Evolutionary conservation across 257 asterid genomes (phyloP), one percentile per base, ranked within the genome.

Genomic region (Solanum rostratum): DNA sequence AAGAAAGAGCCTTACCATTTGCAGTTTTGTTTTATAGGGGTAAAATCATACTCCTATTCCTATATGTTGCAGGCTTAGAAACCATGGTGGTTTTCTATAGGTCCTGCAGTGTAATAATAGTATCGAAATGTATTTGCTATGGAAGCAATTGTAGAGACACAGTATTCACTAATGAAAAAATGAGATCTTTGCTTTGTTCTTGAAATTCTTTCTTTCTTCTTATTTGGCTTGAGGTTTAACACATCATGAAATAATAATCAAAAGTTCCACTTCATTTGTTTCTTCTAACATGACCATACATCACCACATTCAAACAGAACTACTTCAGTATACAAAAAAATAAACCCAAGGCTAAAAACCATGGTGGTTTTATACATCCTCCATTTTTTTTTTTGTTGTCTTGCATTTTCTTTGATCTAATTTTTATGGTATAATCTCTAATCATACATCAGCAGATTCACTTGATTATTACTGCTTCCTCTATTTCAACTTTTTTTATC

Each of bases 21-120:
- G 81, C 84, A 80, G 86, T 85, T 85, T 86, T 71, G 89, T 27
- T 71, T 54, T 65, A 54, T 7, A 15, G 82, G 82, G 84, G 70
- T 84, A 78, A 45, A 74, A 46, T 73, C 39, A 22, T 41, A 33
- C 33, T 20, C 53, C 11, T 57, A 81, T 7, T 15, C 45, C 43
- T 74, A 70, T 71, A n/a, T 57, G 54, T 84, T 45, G 65, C 54
- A 69, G 80, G 83, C 54, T 60, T 90, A 80, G 73, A 84, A 87
- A 89, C 91, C 93, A 78, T 69, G 91, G 89, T 76, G 93, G 92
- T 92, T 91, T 91, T 89, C 89, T 49, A 46, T 82, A 71, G 85
- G 78, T 87, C 87, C 80, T 90, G 91, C 88, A 84, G 86, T 87
- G 70, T 86, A 85, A 89, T 90, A 88, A 88, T 89, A 85, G 70